These are phyloP conservation scores for Phaeosphaeria sp. DNA, from an alignment of 2,329 filamentous ascomycete species.

Conservation along the genomic window DNA sequence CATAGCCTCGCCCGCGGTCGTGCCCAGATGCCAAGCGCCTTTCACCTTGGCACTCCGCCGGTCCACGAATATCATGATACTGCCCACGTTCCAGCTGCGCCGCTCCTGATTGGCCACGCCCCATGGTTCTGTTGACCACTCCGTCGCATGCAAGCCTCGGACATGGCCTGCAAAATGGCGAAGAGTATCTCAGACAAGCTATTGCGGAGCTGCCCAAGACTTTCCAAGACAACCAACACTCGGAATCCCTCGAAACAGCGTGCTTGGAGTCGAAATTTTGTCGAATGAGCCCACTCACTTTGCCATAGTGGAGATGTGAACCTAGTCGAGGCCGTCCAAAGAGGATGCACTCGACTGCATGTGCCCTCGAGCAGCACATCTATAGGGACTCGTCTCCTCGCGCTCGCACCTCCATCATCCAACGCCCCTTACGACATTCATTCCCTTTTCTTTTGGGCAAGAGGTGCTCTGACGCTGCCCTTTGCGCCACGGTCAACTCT, in stretches of 20 bases:
- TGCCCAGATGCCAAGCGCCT: background rate
- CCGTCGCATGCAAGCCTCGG: background rate
- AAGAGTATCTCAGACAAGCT: background rate
- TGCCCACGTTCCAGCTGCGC: constrained; percentile 2
- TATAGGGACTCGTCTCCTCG: background rate
- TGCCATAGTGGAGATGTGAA: background rate
- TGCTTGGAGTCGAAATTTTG: background rate
- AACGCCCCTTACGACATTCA: constrained; percentile 4
- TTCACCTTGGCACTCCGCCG: background rate
- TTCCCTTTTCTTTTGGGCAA: background rate
- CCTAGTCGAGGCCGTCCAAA: too few relatives aligned
- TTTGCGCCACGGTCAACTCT: too few relatives aligned
- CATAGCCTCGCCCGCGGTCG: background rate
- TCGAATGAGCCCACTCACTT: background rate
- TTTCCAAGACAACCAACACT: background rate
- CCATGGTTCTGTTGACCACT: background rate
- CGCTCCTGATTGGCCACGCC: background rate
- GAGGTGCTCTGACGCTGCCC: too few relatives aligned
- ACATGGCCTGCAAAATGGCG: background rate
- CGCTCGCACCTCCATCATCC: background rate
- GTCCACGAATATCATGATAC: background rate
- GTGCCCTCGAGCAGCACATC: background rate
- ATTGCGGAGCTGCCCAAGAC: background rate
- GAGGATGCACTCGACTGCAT: background rate
- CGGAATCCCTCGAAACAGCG: background rate